Percentiles rank a stretch among this genome's conserved stretches.
Evolutionary conservation across 495 filamentous ascomycete species (phyloP).

Genomic region (Tuber magnatum): DNA sequence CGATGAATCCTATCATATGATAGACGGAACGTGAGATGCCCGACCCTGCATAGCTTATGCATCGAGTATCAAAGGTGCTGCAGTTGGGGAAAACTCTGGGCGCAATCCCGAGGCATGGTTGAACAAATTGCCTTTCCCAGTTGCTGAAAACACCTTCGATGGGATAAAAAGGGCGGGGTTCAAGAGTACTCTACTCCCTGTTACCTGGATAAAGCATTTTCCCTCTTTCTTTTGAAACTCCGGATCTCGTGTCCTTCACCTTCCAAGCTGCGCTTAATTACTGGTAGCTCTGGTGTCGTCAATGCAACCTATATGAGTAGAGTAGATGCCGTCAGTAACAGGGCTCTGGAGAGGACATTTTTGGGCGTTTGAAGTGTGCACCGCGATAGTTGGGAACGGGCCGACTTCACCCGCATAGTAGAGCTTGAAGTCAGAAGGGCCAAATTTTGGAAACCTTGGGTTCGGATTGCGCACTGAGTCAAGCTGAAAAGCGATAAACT

Average conservation of each 20-base stretch:
- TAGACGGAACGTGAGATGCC: conserved; percentile 31
- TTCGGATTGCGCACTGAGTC: conserved; percentile 53
- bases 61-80: conserved; percentile 6
- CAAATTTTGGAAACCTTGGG: conserved; percentile 53
- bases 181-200: conserved; percentile 54
- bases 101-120: conserved; percentile 39
- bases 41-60: background rate
- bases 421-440: conserved; percentile 53
- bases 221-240: conserved; percentile 42
- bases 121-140: conserved; percentile 18
- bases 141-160: conserved; percentile 48
- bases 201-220: conserved; percentile 57
- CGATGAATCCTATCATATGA: conserved; percentile 28
- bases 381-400: conserved; percentile 57
- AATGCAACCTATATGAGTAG: conserved; percentile 53
- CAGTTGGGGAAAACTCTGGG: conserved; percentile 50
- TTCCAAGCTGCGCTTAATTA: background rate
- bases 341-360: conserved; percentile 49
- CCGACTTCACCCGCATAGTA: conserved; percentile 48
- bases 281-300: conserved; percentile 42
- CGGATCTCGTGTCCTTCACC: conserved; percentile 43
- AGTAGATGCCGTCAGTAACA: conserved; percentile 55
- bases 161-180: conserved; percentile 52
- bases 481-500: conserved; percentile 51
- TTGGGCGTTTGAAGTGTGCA: conserved; percentile 56